Conservation (phyloP, 495 filamentous ascomycete genomes). For the Lophium mytilinum region DNA sequence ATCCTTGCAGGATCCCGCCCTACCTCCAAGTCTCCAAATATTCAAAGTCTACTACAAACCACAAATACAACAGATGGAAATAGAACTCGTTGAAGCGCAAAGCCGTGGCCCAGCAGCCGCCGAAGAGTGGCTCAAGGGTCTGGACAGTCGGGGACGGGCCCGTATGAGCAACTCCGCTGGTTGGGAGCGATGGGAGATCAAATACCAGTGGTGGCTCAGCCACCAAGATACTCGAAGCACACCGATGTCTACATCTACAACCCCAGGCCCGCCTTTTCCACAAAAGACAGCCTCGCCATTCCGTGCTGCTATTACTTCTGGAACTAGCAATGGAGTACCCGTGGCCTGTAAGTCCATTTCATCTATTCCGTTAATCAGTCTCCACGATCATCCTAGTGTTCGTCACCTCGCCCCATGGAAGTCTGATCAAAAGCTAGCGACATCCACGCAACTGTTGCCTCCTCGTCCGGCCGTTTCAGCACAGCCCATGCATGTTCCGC, state of each 20-base stretch:
- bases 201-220: constrained; percentile 22
- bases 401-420: neutral
- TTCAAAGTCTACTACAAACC: constrained; percentile 54
- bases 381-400: too few relatives aligned
- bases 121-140: constrained; percentile 69
- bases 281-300: constrained; percentile 6
- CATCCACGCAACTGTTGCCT: neutral
- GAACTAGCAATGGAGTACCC: neutral
- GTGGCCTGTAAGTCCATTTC: neutral
- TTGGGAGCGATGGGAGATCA: constrained; percentile 63
- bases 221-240: constrained; percentile 18
- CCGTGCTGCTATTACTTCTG: neutral
- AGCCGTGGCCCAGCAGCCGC: constrained; percentile 51
- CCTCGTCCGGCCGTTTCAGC: constrained; percentile 12
- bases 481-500: constrained; percentile 5
- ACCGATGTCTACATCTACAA: constrained; percentile 35
- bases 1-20: constrained; percentile 41
- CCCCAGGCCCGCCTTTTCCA: constrained; percentile 25
- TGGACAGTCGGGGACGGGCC: constrained; percentile 51
- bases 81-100: constrained; percentile 50
- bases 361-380: too few relatives aligned
- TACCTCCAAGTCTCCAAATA: constrained; percentile 42
- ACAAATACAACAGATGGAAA: constrained; percentile 48
- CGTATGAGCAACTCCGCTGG: constrained; percentile 48
- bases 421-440: neutral